Evolutionary conservation across 2,329 filamentous ascomycete species (phyloP), one percentile per base, ranked within the genome.

Genomic region (Herpotrichia juniperi): DNA sequence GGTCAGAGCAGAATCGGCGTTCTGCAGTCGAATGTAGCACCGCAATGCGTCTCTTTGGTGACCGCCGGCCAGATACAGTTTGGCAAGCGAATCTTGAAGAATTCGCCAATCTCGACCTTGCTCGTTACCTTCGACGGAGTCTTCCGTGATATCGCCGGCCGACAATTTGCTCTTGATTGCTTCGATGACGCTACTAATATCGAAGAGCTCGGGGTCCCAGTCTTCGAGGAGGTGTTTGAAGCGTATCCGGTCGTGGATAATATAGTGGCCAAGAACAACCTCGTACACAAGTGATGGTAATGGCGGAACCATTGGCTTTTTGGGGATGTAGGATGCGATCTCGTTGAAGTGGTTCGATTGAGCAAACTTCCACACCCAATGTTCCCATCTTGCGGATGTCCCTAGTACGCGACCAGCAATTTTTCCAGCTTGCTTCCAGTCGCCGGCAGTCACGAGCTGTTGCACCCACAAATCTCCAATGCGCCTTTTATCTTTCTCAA

Each of bases 381-480:
- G 91, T 75, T 97, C 93, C 94, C 94, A 99, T 61, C 88, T 81
- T 42, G 88, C 81, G 1, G 91, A 86, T 1, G 88, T 91, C 37
- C 86, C 86, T 1, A 99, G 79, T 0, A 97, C 93, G 66, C 88
- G 91, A 12, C 88, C 90, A 52, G 92, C 93, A 3, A 96, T 81
- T 64, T 88, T 81, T 1, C 91, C 93, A 5, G 94, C 94, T 51
- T 83, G 79, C 8, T 71, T 70, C 94, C 94, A 99, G 55, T 93
- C 81, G 8, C 85, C 82, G 0, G 84, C 80, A 30, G 87, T 84
- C 28, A 96, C 84, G 28, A 97, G 82, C 64, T 96, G 90, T 54
- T 93, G 87, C 28, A 99, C 82, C 94, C 94, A 99, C 4, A 96
- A 81, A 67, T 97, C 94, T 19, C 94, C 94, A 51, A 99, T 90